Percentiles rank a stretch among this genome's conserved stretches.
These are phyloP conservation scores for Physcomitrellopsis africana DNA, from an alignment of 225 moss, liverwort and hornwort genomes.

Conservation along the genomic window DNA sequence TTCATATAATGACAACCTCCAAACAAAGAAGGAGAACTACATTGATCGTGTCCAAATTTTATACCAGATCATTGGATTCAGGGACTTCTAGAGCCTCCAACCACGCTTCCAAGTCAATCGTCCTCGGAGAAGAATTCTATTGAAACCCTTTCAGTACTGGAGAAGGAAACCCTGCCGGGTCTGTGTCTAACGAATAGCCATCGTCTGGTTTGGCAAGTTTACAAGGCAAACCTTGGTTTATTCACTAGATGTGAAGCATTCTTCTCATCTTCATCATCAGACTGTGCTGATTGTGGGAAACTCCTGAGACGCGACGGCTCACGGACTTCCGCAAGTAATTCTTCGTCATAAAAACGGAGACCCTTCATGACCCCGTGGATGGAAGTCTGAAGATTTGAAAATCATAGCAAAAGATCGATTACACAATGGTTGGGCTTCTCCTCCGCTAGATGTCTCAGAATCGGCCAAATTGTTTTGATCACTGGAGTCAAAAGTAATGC, in stretches of 20 bases:
- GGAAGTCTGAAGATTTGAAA: too few relatives aligned
- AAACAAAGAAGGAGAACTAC: slow-evolving; percentile 9
- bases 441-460: too few relatives aligned
- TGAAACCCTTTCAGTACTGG: not conserved
- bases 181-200: not conserved
- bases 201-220: slow-evolving; percentile 22
- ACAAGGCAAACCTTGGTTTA: slow-evolving; percentile 40
- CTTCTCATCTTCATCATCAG: slow-evolving; percentile 21
- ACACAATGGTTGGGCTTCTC: too few relatives aligned
- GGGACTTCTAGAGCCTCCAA: slow-evolving; percentile 75
- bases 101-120: slow-evolving; percentile 61
- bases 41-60: slow-evolving; percentile 1
- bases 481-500: too few relatives aligned
- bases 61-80: not conserved
- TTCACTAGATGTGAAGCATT: slow-evolving; percentile 47
- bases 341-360: too few relatives aligned
- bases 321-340: too few relatives aligned
- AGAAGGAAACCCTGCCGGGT: not conserved
- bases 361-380: too few relatives aligned
- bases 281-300: too few relatives aligned
- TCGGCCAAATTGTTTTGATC: too few relatives aligned
- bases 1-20: slow-evolving; percentile 22
- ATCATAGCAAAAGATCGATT: too few relatives aligned
- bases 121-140: slow-evolving; percentile 52
- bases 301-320: too few relatives aligned